Percentiles rank a stretch among this genome's conserved stretches.
These are phyloP conservation scores for Amanita rubescens DNA, from an alignment of 768 basidiomycete genomes.

Conservation along the genomic window DNA sequence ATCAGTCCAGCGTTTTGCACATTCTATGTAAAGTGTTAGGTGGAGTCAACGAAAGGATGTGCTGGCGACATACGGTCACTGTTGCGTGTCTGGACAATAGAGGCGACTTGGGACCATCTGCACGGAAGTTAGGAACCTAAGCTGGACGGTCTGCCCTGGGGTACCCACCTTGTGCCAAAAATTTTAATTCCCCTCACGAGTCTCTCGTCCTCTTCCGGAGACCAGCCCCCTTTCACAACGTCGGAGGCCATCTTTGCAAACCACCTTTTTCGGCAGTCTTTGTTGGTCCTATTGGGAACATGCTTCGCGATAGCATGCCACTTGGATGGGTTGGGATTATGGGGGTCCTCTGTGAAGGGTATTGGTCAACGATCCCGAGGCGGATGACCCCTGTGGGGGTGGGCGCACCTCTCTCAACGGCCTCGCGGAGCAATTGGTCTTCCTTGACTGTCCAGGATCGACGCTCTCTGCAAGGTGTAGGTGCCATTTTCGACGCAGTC, in stretches of 20 bases:
- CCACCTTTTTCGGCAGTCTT: constrained; percentile 59
- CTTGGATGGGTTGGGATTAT: constrained; percentile 48
- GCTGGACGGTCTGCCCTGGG: not conserved
- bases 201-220: constrained; percentile 52
- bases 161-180: constrained; percentile 45
- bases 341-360: constrained; percentile 42
- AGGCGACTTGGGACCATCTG: constrained; percentile 55
- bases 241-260: constrained; percentile 58
- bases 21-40: constrained; percentile 32
- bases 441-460: constrained; percentile 46
- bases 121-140: constrained; percentile 6
- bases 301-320: constrained; percentile 60
- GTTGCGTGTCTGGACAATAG: constrained; percentile 47
- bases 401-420: constrained; percentile 37
- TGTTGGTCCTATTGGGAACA: constrained; percentile 55
- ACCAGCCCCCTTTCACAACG: constrained; percentile 56
- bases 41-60: not conserved
- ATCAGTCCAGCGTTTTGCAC: constrained; percentile 57
- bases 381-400: constrained; percentile 1
- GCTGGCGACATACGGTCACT: constrained; percentile 43
- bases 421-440: constrained; percentile 45
- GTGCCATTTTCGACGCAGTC: constrained; percentile 1
- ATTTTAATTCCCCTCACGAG: constrained; percentile 48
- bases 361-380: constrained; percentile 5
- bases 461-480: constrained; percentile 33